Conservation (phyloP, 305 asterid species). For the Rubia peregrina region DNA sequence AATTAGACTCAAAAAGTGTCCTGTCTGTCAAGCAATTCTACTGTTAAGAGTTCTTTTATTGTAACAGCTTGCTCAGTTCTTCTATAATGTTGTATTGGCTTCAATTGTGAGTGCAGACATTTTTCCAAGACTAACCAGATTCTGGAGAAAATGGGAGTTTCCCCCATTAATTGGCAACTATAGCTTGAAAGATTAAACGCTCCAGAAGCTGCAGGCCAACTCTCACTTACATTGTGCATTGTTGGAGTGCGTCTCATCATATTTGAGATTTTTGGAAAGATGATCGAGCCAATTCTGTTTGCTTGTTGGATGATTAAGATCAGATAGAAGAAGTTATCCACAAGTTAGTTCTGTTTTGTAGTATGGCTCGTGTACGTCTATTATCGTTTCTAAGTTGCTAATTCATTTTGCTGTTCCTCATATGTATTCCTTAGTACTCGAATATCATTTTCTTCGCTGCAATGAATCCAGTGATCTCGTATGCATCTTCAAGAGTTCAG, state of each 20-base stretch:
- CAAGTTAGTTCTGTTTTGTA: not conserved
- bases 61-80: not conserved
- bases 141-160: constrained; percentile 61
- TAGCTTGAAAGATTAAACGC: constrained; percentile 21
- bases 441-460: too few relatives aligned
- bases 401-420: not conserved
- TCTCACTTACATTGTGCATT: not conserved
- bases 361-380: not conserved
- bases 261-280: not conserved
- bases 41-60: not conserved
- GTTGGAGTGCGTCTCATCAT: not conserved
- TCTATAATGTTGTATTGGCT: constrained; percentile 7
- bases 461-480: too few relatives aligned
- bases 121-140: constrained; percentile 75
- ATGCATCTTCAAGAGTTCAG: too few relatives aligned
- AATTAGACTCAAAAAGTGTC: not conserved
- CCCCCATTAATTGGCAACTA: constrained; percentile 85
- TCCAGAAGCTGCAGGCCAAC: not conserved
- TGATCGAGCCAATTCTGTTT: not conserved
- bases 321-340: not conserved
- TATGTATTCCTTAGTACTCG: too few relatives aligned
- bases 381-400: not conserved
- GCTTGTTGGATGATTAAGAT: not conserved
- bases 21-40: not conserved
- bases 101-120: constrained; percentile 43